Evolutionary conservation across 352 stramenopile genomes (phyloP).

Genomic region (Blastocystis sp.): DNA sequence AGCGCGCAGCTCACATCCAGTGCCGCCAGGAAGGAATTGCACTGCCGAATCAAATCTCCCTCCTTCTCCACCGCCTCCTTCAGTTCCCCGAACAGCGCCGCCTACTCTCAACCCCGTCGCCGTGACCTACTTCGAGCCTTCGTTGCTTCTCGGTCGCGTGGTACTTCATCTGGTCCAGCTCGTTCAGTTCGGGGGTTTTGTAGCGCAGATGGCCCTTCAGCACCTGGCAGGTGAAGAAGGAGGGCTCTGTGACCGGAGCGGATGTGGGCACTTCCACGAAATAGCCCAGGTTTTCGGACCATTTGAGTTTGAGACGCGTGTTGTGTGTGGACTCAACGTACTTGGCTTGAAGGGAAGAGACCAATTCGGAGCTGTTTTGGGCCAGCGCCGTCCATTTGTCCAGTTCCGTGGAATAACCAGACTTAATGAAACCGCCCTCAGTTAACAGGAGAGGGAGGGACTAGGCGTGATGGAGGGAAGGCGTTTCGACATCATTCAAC

Average conservation of each 20-base stretch:
- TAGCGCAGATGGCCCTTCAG: slow-evolving; percentile 63
- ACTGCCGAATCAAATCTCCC: slow-evolving; percentile 4
- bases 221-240: slow-evolving; percentile 41
- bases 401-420: slow-evolving; percentile 31
- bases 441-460: slow-evolving; percentile 38
- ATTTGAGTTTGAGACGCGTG: slow-evolving; percentile 23
- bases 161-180: not conserved
- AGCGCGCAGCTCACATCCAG: slow-evolving; percentile 56
- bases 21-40: slow-evolving; percentile 9
- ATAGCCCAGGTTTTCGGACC: slow-evolving; percentile 15
- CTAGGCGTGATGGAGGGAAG: not conserved
- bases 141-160: not conserved
- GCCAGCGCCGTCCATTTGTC: slow-evolving; percentile 25
- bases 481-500: not conserved
- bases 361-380: not conserved
- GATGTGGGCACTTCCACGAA: slow-evolving; percentile 41
- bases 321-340: not conserved
- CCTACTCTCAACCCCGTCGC: not conserved
- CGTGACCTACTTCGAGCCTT: not conserved
- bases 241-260: not conserved
- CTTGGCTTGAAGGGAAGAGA: slow-evolving; percentile 8
- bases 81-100: slow-evolving; percentile 9
- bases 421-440: slow-evolving; percentile 36
- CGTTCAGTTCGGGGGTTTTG: slow-evolving; percentile 47
- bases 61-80: slow-evolving; percentile 20